Percentiles rank a stretch among this genome's conserved stretches.
These are phyloP conservation scores for Rhodotorula paludigena DNA, from an alignment of 768 basidiomycete species.

Conservation along the genomic window DNA sequence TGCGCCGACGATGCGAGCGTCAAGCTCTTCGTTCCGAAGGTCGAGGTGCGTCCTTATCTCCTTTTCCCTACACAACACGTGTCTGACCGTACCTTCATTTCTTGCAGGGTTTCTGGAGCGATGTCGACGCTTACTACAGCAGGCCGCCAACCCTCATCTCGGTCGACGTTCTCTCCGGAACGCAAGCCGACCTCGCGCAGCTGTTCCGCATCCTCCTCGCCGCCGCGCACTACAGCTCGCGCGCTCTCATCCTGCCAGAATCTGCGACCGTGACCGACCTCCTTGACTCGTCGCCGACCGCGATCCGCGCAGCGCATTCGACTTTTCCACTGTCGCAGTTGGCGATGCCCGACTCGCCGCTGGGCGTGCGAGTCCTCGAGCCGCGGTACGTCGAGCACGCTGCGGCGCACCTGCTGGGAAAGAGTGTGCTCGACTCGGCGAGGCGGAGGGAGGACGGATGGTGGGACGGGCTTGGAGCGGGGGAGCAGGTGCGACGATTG, in stretches of 20 bases:
- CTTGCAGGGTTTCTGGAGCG: conserved; percentile 29
- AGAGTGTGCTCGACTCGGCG: background rate
- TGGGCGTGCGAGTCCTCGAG: conserved; percentile 10
- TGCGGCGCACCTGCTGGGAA: background rate
- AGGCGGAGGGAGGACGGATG: background rate
- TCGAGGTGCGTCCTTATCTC: background rate
- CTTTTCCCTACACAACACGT: no score
- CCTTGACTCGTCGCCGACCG: background rate
- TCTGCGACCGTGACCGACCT: conserved; percentile 2
- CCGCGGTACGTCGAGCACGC: conserved; percentile 1
- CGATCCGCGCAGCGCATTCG: background rate
- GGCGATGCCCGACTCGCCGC: background rate
- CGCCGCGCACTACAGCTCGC: conserved; percentile 16
- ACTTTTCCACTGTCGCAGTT: conserved; percentile 20
- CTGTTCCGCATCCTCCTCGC: conserved; percentile 7
- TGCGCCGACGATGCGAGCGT: conserved; percentile 19
- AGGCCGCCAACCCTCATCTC: conserved; percentile 1
- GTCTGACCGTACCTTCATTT: background rate
- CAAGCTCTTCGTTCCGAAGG: conserved; percentile 20
- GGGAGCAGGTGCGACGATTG: background rate
- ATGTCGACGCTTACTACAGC: conserved; percentile 26
- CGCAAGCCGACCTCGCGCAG: background rate
- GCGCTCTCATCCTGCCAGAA: conserved; percentile 4
- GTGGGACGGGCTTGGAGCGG: background rate
- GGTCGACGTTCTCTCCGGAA: conserved; percentile 8